A percentile compares a stretch with the other conserved stretches of the same genome.
phyloP scores from a whole-genome alignment of 2,329 filamentous ascomycete species.

The Curvularia eragrostidis region DNA sequence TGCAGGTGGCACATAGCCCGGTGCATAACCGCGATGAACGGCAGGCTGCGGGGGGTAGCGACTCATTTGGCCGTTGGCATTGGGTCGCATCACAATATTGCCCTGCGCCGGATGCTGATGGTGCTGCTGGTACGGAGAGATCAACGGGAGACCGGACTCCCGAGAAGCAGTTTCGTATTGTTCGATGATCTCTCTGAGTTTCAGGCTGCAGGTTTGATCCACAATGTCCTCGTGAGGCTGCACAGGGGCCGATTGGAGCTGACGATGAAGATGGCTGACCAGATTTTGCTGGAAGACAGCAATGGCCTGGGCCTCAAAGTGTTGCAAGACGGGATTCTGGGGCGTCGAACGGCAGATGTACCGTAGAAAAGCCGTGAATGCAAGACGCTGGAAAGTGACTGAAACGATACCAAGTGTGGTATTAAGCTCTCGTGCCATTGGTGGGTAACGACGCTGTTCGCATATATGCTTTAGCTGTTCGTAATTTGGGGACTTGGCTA shows the following conservation, averaged over 20 bases:
- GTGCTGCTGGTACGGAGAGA: conserved; percentile 1
- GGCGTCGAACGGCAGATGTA: conserved; percentile 43
- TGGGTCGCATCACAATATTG: not conserved
- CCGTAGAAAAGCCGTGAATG: conserved; percentile 61
- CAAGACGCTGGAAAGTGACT: conserved; percentile 59
- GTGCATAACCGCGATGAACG: conserved; percentile 12
- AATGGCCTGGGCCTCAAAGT: conserved; percentile 18
- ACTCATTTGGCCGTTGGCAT: not conserved
- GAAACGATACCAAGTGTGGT: conserved; percentile 59
- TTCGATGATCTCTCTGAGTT: conserved; percentile 11
- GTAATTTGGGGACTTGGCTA: conserved; percentile 45
- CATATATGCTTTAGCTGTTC: conserved; percentile 24
- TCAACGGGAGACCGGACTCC: not conserved
- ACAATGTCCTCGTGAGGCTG: conserved; percentile 2
- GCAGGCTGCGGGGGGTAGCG: conserved; percentile 10
- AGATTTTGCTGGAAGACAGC: conserved; percentile 20
- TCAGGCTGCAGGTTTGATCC: conserved; percentile 7
- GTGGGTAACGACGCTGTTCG: conserved; percentile 54
- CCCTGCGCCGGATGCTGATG: not conserved
- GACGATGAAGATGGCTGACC: conserved; percentile 5
- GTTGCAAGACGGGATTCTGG: not conserved
- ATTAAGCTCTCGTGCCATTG: conserved; percentile 64
- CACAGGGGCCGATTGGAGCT: not conserved
- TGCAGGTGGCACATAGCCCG: not conserved
- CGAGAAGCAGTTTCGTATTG: conserved; percentile 2